Conservation (phyloP, 192 early-diverging fungal species). For the Chytriomyces sp. region DNA sequence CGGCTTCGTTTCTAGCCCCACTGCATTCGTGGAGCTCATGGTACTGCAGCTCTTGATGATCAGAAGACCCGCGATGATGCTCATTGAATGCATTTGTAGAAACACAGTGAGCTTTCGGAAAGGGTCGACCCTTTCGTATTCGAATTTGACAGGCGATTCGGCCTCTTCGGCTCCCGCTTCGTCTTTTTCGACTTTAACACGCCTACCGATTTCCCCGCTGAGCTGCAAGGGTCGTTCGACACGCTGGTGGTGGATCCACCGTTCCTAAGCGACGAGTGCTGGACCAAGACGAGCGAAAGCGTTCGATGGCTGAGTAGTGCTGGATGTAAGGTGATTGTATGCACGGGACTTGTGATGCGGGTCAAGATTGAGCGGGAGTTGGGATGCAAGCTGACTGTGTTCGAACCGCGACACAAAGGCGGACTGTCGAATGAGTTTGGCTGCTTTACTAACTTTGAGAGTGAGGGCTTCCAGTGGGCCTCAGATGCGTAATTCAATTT, state of each 20-base stretch:
- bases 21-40: conserved; percentile 66
- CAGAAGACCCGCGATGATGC: neutral
- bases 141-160: conserved; percentile 76
- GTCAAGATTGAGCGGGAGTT: conserved; percentile 50
- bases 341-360: conserved; percentile 66
- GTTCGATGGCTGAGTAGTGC: conserved; percentile 53
- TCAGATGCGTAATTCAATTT: neutral
- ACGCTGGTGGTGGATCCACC: conserved; percentile 79
- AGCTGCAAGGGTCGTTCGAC: conserved; percentile 52
- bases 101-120: conserved; percentile 41
- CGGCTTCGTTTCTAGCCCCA: conserved; percentile 64
- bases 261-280: conserved; percentile 76
- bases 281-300: conserved; percentile 67
- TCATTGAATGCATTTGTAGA: conserved; percentile 1
- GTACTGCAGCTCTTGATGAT: conserved; percentile 34
- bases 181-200: conserved; percentile 76
- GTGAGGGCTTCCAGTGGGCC: conserved; percentile 23
- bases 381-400: conserved; percentile 57
- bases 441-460: conserved; percentile 67
- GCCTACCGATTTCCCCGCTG: conserved; percentile 47
- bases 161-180: conserved; percentile 67
- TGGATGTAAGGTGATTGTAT: conserved; percentile 58
- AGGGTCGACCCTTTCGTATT: conserved; percentile 53
- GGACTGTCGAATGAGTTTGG: conserved; percentile 79
- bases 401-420: conserved; percentile 65